A percentile compares a stretch with the other conserved stretches of the same genome.
Evolutionary conservation across 2,329 filamentous ascomycete species (phyloP).

Genomic region (Diaporthe capsici): DNA sequence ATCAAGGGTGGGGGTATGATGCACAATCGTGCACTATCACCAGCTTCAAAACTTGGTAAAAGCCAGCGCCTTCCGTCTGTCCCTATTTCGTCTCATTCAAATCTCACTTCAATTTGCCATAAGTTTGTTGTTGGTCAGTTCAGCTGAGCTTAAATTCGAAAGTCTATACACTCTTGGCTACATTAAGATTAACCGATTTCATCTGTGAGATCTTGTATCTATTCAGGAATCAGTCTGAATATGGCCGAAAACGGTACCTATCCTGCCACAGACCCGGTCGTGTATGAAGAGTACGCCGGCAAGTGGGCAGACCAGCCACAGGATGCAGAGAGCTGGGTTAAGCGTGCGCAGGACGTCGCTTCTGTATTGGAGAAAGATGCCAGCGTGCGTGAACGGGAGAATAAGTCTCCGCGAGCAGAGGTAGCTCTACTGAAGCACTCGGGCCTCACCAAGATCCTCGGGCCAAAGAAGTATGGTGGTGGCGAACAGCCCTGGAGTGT

Average conservation of each 20-base stretch:
- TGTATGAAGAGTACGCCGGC: conserved; percentile 54
- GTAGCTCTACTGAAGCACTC: conserved; percentile 58
- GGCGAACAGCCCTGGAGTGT: conserved; percentile 61
- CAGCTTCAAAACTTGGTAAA: not conserved
- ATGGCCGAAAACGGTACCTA: conserved; percentile 22
- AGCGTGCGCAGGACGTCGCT: conserved; percentile 56
- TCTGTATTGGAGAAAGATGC: conserved; percentile 53
- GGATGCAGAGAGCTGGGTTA: conserved; percentile 53
- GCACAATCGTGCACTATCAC: not conserved
- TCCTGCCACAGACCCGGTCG: conserved; percentile 51
- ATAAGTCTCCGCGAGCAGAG: conserved; percentile 57
- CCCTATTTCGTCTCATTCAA: not conserved
- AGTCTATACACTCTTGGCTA: not conserved
- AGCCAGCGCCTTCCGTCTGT: not conserved
- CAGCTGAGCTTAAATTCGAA: not conserved
- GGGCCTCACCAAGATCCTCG: conserved; percentile 56
- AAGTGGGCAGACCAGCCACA: conserved; percentile 54
- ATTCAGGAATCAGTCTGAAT: not conserved
- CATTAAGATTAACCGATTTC: too few species aligned
- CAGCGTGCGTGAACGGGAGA: conserved; percentile 53
- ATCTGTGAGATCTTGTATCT: not conserved
- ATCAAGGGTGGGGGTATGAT: not conserved
- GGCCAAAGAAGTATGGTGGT: conserved; percentile 57
- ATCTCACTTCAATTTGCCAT: not conserved
- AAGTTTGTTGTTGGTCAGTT: not conserved